Percentiles rank a stretch among this genome's conserved stretches.
These are phyloP conservation scores for Bondarzewia mesenterica DNA, from an alignment of 1,284 basidiomycete genomes.

Conservation along the genomic window DNA sequence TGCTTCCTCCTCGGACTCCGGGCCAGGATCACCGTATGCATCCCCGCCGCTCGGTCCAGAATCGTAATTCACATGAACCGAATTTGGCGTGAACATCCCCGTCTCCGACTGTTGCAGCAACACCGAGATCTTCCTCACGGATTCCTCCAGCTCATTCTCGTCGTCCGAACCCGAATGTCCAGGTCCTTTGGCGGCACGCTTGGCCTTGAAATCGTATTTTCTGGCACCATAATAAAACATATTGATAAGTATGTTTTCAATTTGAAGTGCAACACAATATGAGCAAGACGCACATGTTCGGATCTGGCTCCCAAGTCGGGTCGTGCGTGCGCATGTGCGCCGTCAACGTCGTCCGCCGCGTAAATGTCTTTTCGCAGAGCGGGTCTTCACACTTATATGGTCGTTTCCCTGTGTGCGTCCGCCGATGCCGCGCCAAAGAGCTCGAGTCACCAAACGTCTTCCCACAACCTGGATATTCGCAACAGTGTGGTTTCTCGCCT, in stretches of 20 bases:
- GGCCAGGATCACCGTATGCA: neutral
- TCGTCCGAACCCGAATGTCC: slow-evolving; percentile 23
- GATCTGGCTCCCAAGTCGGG: slow-evolving; percentile 73
- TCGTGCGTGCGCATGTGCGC: slow-evolving; percentile 80
- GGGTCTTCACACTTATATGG: slow-evolving; percentile 77
- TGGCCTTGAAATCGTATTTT: slow-evolving; percentile 69
- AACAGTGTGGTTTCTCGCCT: slow-evolving; percentile 83
- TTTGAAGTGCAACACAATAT: slow-evolving; percentile 1
- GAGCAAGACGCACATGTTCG: slow-evolving; percentile 58
- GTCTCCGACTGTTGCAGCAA: slow-evolving; percentile 43
- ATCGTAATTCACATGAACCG: slow-evolving; percentile 1
- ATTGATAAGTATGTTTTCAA: too few relatives aligned
- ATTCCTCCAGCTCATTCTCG: slow-evolving; percentile 50
- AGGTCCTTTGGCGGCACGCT: slow-evolving; percentile 48
- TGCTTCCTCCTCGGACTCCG: neutral
- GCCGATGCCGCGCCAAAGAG: slow-evolving; percentile 80
- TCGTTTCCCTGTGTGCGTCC: slow-evolving; percentile 78
- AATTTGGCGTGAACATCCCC: slow-evolving; percentile 12
- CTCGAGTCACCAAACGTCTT: slow-evolving; percentile 85
- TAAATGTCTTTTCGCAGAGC: slow-evolving; percentile 79
- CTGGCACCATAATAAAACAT: slow-evolving; percentile 26
- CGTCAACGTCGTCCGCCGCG: slow-evolving; percentile 70
- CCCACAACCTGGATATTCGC: slow-evolving; percentile 77
- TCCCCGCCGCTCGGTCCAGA: neutral
- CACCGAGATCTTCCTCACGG: slow-evolving; percentile 62